A percentile compares a stretch with the other conserved stretches of the same genome.
phyloP scores from a whole-genome alignment of 2,329 filamentous ascomycete species.

The Lecanicillium sp. region DNA sequence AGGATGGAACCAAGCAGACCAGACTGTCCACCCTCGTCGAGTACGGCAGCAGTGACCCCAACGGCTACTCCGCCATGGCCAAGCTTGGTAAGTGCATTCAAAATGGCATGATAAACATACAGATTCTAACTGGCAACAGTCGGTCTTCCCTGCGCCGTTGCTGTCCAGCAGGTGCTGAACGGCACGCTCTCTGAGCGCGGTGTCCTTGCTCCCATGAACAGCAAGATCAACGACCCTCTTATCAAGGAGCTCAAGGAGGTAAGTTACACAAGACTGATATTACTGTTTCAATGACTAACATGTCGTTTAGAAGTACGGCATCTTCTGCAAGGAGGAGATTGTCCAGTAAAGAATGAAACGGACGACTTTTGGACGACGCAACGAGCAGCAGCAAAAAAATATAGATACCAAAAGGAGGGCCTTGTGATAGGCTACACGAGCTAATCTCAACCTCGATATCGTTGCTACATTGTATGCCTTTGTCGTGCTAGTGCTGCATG shows the following conservation, averaged over 20 bases:
- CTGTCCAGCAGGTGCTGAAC: conserved; percentile 71
- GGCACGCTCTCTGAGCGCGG: conserved; percentile 66
- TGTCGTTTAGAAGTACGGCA: too few relatives aligned
- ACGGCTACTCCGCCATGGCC: conserved; percentile 77
- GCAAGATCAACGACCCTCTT: conserved; percentile 63
- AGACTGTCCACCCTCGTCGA: conserved; percentile 74
- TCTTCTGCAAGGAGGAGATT: too few relatives aligned
- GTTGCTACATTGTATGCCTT: too few relatives aligned
- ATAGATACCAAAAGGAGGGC: too few relatives aligned
- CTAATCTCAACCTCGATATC: too few relatives aligned
- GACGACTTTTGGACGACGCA: too few relatives aligned
- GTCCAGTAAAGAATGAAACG: too few relatives aligned
- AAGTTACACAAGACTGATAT: neutral
- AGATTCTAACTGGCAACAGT: conserved; percentile 37
- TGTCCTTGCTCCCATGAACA: conserved; percentile 68
- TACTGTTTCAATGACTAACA: too few relatives aligned
- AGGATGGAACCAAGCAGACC: conserved; percentile 70
- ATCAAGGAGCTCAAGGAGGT: conserved; percentile 69
- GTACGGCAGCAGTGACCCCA: conserved; percentile 60
- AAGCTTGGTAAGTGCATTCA: conserved; percentile 37
- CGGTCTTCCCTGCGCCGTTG: conserved; percentile 29
- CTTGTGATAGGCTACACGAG: too few relatives aligned
- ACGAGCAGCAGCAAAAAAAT: too few relatives aligned
- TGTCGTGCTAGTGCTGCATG: too few relatives aligned
- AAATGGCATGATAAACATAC: neutral